Base-by-base conservation (phyloP, 805 yeast genomes). In the Yarrowia bubula region DNA sequence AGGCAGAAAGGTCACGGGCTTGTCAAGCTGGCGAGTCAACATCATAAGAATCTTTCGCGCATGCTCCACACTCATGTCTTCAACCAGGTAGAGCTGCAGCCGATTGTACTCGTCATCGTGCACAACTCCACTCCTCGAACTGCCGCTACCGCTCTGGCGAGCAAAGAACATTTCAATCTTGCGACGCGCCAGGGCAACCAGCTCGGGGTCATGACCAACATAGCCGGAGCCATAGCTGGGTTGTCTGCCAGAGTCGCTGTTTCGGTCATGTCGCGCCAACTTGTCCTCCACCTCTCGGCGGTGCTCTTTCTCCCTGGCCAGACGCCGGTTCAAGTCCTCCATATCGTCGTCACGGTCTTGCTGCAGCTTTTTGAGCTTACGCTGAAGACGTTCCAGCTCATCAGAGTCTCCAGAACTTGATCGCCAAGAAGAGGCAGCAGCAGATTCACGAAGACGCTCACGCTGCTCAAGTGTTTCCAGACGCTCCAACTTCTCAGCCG, bases 1-100 rank as follows among this genome's bases (percentile, higher is more conserved):
- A n/a, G 62, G 65, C 10, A 50, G 50, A 9, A 8, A n/a, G n/a
- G 64, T 58, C 43, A 58, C 51, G 5, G 64, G 64, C 31, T 13
- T 22, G 11, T 46, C 43, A 4, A 58, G 31, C 15, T 35, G 64
- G 8, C 32, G 31, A 4, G 64, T 43, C 42, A 58, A 8, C 32
- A 17, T 58, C 22, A 35, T 18, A 2, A 58, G 51, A 33, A 58
- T 35, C 42, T n/a, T 43, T 15, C 43, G 64, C 8, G 46, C 50
- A 33, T 37, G 47, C 37, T 43, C 64, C 15, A 33, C 14, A 3
- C 31, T 35, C 64, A 58, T 58, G 32, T 33, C 13, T 15, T 32
- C 43, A 18, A 58, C 32, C 10, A 58, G 43, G 18, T 58, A 58
- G 28, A 58, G 42, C 35, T 58, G 64, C n/a, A 58, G 42, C 35